phyloP scores from a whole-genome alignment of 73 alveolate species.

The Stentor roeselii region DNA sequence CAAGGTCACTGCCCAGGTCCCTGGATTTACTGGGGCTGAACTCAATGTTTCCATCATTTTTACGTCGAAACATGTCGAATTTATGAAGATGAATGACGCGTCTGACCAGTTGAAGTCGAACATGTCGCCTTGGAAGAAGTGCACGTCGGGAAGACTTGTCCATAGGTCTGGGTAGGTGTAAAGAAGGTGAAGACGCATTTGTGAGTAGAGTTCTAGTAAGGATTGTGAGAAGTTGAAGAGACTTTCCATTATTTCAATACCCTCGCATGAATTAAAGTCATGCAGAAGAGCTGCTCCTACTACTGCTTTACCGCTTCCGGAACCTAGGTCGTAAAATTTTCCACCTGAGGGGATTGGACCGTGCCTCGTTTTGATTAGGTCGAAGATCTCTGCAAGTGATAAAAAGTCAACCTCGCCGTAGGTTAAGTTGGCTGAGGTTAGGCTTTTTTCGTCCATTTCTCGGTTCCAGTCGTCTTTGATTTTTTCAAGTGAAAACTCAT shows the following conservation, averaged over 20 bases:
- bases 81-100: conserved; percentile 47
- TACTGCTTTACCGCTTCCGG: conserved; percentile 90
- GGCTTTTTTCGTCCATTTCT: background rate
- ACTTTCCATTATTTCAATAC: conserved; percentile 75
- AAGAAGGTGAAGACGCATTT: background rate
- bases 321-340: conserved; percentile 86
- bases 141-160: conserved; percentile 29
- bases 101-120: conserved; percentile 43
- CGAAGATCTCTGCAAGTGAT: conserved; percentile 32
- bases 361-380: conserved; percentile 23
- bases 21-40: background rate
- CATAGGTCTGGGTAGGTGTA: background rate
- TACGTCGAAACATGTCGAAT: conserved; percentile 52
- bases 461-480: background rate
- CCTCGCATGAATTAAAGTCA: conserved; percentile 71
- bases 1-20: conserved; percentile 21
- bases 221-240: conserved; percentile 36
- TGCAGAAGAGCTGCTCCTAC: conserved; percentile 72
- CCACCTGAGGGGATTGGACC: conserved; percentile 52
- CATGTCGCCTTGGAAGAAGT: conserved; percentile 43
- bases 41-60: conserved; percentile 42
- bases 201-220: conserved; percentile 8
- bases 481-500: background rate
- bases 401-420: conserved; percentile 32
- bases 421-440: background rate